Base-by-base conservation (phyloP, 2,329 filamentous ascomycete genomes). In the Amauroascus verrucosus region DNA sequence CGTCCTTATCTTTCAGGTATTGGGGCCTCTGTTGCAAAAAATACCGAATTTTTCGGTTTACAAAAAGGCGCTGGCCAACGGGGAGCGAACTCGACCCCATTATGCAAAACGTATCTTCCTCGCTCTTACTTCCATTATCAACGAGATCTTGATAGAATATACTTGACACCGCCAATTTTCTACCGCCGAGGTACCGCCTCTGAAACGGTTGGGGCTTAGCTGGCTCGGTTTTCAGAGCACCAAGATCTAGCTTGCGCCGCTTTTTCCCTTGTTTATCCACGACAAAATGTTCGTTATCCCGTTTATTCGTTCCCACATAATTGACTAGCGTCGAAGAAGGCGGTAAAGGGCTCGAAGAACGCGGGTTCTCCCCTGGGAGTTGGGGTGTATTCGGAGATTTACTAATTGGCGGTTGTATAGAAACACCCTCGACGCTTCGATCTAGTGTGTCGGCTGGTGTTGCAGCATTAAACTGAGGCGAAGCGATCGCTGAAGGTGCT, bases 101-200 rank as follows among this genome's bases (percentile, higher is more conserved):
- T 18, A 60, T 53, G 55, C 64, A 65, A 49, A 53, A 56, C 8
- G 64, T 60, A 11, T 63, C 55, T 28, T 66, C 63, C 22, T 58
- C 58, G 26, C 56, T 51, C 4, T 55, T 49, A 26, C 16, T 26
- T 24, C 26, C 40, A 24, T 35, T 24, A 5, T 6, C 6, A 22
- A 35, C 20, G 33, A 6, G 67, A 52, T 47, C 65, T 59, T 53
- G 67, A 54, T 75, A 76, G 59, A 76, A 76, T 4, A 76, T 53
- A 46, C 70, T 63, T 46, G 43, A 45, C 6, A 48, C 35, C 2
- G 37, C 28, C 35, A 26, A 44, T n/a, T 20, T 48, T 24, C 35
- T 48, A 16, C 26, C 18, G n/a, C 26, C 43, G 28, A 48, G 11
- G 51, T 51, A 41, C n/a, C 22, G 28, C 20, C 50, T 43, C 16